Percentiles rank a stretch among this genome's conserved stretches.
phyloP scores from a whole-genome alignment of 116 monocot genomes.

The Cymodocea nodosa region DNA sequence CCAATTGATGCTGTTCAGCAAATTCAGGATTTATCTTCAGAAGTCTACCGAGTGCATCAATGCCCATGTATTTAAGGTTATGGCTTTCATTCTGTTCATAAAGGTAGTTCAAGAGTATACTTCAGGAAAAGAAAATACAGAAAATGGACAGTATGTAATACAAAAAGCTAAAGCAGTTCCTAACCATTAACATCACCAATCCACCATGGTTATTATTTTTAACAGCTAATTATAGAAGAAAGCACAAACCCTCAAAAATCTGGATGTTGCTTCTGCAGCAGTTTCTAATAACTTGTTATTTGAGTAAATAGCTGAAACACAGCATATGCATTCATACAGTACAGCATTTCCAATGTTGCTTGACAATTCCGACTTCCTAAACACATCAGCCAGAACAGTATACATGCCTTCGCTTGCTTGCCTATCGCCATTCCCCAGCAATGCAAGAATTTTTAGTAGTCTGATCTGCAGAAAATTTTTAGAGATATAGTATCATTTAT shows the following conservation, averaged over 20 bases:
- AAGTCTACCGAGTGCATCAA: conserved; percentile 91
- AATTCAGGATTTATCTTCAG: conserved; percentile 93
- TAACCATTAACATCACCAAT: not conserved
- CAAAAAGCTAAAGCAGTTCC: not conserved
- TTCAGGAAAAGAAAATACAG: not conserved
- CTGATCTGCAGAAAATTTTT: conserved; percentile 59
- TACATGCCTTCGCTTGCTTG: conserved; percentile 88
- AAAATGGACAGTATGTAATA: not conserved
- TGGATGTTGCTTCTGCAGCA: conserved; percentile 82
- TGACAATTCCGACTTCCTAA: conserved; percentile 68
- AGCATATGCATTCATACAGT: conserved; percentile 87
- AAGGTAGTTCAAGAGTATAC: not conserved
- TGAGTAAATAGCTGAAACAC: conserved; percentile 88
- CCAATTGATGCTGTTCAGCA: conserved; percentile 93
- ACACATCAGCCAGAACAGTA: conserved; percentile 71
- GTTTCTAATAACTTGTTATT: conserved; percentile 65
- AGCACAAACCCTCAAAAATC: conserved; percentile 73
- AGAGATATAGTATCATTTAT: not conserved
- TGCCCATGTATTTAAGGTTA: conserved; percentile 97
- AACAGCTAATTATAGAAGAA: not conserved
- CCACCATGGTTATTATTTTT: not conserved
- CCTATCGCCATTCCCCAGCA: conserved; percentile 84
- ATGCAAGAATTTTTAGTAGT: conserved; percentile 79
- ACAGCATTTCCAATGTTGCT: conserved; percentile 97
- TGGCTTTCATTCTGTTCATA: conserved; percentile 77